Base-by-base conservation (phyloP, 306 rosid species). In the Acacia crassicarpa region DNA sequence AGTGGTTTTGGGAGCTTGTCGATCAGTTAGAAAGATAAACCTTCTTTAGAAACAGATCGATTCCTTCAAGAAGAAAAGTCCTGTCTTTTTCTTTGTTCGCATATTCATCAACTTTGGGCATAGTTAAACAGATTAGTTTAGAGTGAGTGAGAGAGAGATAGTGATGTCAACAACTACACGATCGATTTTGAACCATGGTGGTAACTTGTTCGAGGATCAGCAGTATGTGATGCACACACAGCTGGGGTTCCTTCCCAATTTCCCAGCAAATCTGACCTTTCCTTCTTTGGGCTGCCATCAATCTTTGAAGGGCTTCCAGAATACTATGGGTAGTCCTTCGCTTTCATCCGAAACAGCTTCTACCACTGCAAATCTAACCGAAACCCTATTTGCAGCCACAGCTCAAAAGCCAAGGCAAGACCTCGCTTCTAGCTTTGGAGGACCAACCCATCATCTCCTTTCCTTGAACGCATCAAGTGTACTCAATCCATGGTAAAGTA, bases 401-500 rank as follows among this genome's bases (percentile, higher is more conserved):
- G 56, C 81, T 58, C 83, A 80, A 51, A 91, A 86, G 83, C 87
- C 87, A 74, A 89, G 85, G 80, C 81, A 84, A 14, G 79, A 86
- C 72, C 68, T 84, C 84, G 56, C 84, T 72, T 79, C 84, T 71
- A 63, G 63, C 67, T 81, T 92, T 70, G 89, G 85, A 63, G 94
- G 87, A 81, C 20, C 74, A n/a, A 25, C 89, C 79, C 94, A 90
- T 10, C 94, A 90, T 10, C 94, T 92, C 61, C 94, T 93, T 71
- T 93, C 99, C 79, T 86, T 93, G 90, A 95, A 91, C 76, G 90
- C 94, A 82, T 90, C 99, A 1, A 81, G 62, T 66, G 27, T 90
- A 5, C 20, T 69, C 71, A 92, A 95, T 89, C 91, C 90, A 83
- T 93, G 99, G 99, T 95, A 84, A 88, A 69, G 53, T 69, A 15